Base-by-base conservation (phyloP, 495 filamentous ascomycete species). In the Clohesyomyces aquaticus region DNA sequence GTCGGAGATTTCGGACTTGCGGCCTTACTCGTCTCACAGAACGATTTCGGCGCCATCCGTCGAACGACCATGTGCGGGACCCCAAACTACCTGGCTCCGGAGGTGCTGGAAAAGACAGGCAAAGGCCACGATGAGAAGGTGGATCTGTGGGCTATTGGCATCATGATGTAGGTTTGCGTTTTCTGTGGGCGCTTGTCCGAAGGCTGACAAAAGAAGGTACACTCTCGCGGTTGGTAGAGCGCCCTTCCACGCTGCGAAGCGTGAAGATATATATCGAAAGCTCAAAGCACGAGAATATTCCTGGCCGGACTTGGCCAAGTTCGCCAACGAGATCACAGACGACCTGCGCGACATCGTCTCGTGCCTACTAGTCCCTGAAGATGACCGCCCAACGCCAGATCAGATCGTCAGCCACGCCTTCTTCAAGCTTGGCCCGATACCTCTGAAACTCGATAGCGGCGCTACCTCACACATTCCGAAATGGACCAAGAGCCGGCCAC, bases 21-120 rank as follows among this genome's bases (percentile, higher is more conserved):
- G n/a, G 95, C 95, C 1, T 79, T 98, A 68, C 82, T 96, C 25
- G 80, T 97, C 22, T 91, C 91, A 1, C 88, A 90, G 58, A 91
- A 86, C 71, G 92, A 96, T 63, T 88, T 89, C 76, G 59, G 84
- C 80, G 72, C 82, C 88, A 69, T 85, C 59, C 68, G 76, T 1
- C 55, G 96, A 69, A 95, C 87, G 38, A 99, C 95, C 0, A 80
- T 99, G 49, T 99, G 95, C 66, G 95, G 95, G 28, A 98, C 95
- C 12, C 95, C 95, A 1, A 98, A 98, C 74, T 99, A 99, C 75
- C 96, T 99, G 74, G 95, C 95, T 0, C 94, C 94, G 1, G 94
- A 99, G 73, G 93, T 99, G 61, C 82, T 97, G 54, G 87, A 89
- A 69, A 89, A 88, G 74, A 87, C 88, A 52, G 92, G 90, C 71